These are phyloP conservation scores for Neurospora crassa DNA, from an alignment of 2,329 filamentous ascomycete species.

Conservation along the genomic window DNA sequence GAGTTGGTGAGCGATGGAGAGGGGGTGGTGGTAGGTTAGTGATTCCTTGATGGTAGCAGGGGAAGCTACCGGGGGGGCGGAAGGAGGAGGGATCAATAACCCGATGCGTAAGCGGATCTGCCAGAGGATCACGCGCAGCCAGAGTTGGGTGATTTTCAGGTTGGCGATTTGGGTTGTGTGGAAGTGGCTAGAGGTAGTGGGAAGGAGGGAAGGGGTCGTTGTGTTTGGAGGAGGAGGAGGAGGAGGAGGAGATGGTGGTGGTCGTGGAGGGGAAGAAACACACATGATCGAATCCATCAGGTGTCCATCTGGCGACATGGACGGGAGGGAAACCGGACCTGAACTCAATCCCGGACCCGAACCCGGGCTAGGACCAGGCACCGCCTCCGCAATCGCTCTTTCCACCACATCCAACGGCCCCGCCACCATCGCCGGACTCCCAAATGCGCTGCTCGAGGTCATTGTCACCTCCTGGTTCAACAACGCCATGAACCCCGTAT, in stretches of 20 bases:
- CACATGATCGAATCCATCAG: background rate
- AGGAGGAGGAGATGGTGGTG: slow-evolving; percentile 8
- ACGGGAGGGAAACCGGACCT: background rate
- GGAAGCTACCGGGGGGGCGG: slow-evolving; percentile 21
- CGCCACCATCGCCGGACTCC: background rate
- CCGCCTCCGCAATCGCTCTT: background rate
- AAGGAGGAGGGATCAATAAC: slow-evolving; percentile 20
- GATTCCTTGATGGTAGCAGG: background rate
- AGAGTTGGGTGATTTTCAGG: slow-evolving; percentile 33
- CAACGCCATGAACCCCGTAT: slow-evolving; percentile 32
- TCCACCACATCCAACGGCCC: background rate
- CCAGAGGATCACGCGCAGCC: slow-evolving; percentile 36
- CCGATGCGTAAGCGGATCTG: slow-evolving; percentile 34
- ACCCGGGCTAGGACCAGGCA: background rate
- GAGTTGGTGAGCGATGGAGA: slow-evolving; percentile 31
- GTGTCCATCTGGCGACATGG: background rate
- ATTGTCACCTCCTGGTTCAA: slow-evolving; percentile 25
- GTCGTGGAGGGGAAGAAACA: background rate
- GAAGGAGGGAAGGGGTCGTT: slow-evolving; percentile 5
- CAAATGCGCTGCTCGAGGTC: background rate
- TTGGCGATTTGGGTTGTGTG: slow-evolving; percentile 37
- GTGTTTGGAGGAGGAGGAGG: slow-evolving; percentile 5
- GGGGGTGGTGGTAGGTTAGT: slow-evolving; percentile 31
- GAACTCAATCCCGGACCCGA: background rate
- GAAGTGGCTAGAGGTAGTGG: slow-evolving; percentile 22